Conservation (phyloP, 2,329 filamentous ascomycete species). For the Coniosporium tulheliwenetii region DNA sequence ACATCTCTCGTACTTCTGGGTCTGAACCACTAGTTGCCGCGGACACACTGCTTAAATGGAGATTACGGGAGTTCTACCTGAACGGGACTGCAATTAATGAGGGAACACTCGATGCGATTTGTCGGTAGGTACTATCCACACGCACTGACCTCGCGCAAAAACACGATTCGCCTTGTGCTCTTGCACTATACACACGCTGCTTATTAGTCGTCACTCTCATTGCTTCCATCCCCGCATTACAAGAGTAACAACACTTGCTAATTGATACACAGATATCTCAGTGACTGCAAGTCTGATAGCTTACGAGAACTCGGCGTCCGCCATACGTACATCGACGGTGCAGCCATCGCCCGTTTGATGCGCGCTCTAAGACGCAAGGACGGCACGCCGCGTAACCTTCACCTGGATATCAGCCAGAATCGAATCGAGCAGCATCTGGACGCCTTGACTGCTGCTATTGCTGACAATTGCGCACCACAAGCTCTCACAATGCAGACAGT, state of each 20-base stretch:
- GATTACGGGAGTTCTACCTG: slow-evolving; percentile 47
- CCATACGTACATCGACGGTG: slow-evolving; percentile 49
- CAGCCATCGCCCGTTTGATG: slow-evolving; percentile 49
- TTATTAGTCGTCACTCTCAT: too few species aligned
- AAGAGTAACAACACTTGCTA: too few species aligned
- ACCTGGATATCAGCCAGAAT: slow-evolving; percentile 52
- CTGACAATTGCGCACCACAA: slow-evolving; percentile 39
- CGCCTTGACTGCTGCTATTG: slow-evolving; percentile 36
- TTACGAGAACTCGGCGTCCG: slow-evolving; percentile 49
- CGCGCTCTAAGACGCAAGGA: slow-evolving; percentile 41
- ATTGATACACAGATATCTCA: slow-evolving; percentile 5
- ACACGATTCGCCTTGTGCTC: too few species aligned
- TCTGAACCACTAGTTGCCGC: slow-evolving; percentile 47
- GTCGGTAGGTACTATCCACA: slow-evolving; percentile 11
- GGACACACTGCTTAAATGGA: slow-evolving; percentile 52
- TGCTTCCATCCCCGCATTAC: too few species aligned
- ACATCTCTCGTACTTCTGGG: slow-evolving; percentile 47
- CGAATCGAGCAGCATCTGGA: slow-evolving; percentile 37
- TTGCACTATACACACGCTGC: too few species aligned
- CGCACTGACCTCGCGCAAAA: too few species aligned
- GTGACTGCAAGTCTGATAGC: slow-evolving; percentile 41
- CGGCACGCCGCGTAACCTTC: slow-evolving; percentile 38
- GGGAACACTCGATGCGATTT: slow-evolving; percentile 47
- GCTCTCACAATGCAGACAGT: slow-evolving; percentile 52
- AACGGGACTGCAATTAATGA: slow-evolving; percentile 48